These are phyloP conservation scores for Nemania sp. DNA, from an alignment of 2,329 filamentous ascomycete genomes.

Conservation along the genomic window DNA sequence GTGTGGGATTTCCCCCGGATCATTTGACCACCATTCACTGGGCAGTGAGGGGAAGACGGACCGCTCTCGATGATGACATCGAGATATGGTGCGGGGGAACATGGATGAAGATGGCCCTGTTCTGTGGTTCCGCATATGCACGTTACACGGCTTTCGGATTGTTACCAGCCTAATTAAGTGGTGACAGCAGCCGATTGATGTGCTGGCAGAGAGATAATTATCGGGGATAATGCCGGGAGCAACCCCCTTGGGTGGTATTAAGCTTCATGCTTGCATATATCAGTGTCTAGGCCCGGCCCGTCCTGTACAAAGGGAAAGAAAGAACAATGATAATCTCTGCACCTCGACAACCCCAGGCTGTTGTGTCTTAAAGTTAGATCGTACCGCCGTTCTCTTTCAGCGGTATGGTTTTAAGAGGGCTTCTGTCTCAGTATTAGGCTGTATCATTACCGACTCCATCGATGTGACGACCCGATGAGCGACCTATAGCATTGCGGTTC, in stretches of 20 bases:
- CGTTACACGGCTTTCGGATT: slow-evolving; percentile 32
- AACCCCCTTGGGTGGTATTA: slow-evolving; percentile 12
- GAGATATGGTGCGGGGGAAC: slow-evolving; percentile 14
- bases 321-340: neutral
- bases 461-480: slow-evolving; percentile 9
- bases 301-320: slow-evolving; percentile 2
- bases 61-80: slow-evolving; percentile 7
- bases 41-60: slow-evolving; percentile 35
- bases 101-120: slow-evolving; percentile 16
- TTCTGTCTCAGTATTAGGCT: neutral
- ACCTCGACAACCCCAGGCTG: neutral
- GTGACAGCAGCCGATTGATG: slow-evolving; percentile 25
- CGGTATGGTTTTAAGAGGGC: neutral
- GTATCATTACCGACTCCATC: neutral
- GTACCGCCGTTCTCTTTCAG: neutral
- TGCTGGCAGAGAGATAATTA: slow-evolving; percentile 32
- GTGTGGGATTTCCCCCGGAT: slow-evolving; percentile 16
- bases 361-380: neutral
- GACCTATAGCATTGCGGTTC: neutral
- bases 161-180: slow-evolving; percentile 22
- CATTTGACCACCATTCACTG: slow-evolving; percentile 24
- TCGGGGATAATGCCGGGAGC: slow-evolving; percentile 21
- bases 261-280: slow-evolving; percentile 26
- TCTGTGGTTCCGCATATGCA: slow-evolving; percentile 28
- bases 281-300: slow-evolving; percentile 12